Percentiles rank a stretch among this genome's conserved stretches.
Evolutionary conservation across 106 monocot species (phyloP).

Genomic region (Allium cepa): DNA sequence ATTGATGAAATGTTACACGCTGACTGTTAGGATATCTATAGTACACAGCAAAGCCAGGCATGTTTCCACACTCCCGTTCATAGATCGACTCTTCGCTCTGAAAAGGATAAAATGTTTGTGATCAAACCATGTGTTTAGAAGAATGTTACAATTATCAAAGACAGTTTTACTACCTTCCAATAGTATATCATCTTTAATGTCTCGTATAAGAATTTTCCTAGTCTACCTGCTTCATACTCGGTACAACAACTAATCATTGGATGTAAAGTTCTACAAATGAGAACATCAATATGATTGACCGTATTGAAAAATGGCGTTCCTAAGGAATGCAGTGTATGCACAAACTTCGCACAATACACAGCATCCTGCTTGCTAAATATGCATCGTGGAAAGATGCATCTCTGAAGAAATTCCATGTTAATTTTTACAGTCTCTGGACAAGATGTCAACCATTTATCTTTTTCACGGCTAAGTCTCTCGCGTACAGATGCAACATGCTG

Average conservation of each 20-base stretch:
- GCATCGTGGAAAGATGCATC: constrained; percentile 90
- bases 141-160: neutral
- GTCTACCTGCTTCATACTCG: constrained; percentile 92
- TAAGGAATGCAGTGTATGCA: constrained; percentile 83
- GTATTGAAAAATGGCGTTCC: constrained; percentile 96
- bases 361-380: constrained; percentile 94
- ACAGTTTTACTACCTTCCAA: constrained; percentile 70
- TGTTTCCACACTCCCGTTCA: constrained; percentile 97
- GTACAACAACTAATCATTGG: constrained; percentile 99
- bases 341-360: constrained; percentile 88
- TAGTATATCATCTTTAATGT: constrained; percentile 91
- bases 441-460: constrained; percentile 86
- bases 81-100: constrained; percentile 91
- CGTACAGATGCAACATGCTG: constrained; percentile 85
- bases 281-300: constrained; percentile 85
- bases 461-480: constrained; percentile 61
- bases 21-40: constrained; percentile 80
- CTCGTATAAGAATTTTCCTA: constrained; percentile 88
- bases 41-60: constrained; percentile 93
- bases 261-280: constrained; percentile 89
- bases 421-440: constrained; percentile 80
- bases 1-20: constrained; percentile 77
- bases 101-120: constrained; percentile 2
- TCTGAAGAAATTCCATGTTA: constrained; percentile 96
- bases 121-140: neutral